Base-by-base conservation (phyloP, 139 green algal species). In the Coelastrella sp. region DNA sequence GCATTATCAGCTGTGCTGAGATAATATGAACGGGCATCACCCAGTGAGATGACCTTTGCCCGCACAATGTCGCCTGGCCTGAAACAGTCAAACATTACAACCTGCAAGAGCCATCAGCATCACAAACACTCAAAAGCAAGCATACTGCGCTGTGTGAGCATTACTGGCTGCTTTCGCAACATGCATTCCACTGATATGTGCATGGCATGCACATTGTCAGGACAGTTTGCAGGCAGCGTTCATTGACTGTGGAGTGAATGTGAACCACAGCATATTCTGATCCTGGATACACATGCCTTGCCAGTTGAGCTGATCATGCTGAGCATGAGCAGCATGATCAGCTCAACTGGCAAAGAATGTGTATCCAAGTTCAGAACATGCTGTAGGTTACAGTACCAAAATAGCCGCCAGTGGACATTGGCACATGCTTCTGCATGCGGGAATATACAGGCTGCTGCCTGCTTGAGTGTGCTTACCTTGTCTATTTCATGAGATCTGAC, bases 1-100 rank as follows among this genome's bases (percentile, higher is more conserved):
- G 97, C 92, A 90, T 99, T 98, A 79, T 95, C 93, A 24, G 97
- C 97, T n/a, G 97, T 99, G 82, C 92, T 94, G 6, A 99, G 93
- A 90, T 96, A 97, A 85, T 98, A 99, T 10, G 95, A 96, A n/a
- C 96, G 90, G 0, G 95, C 93, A 83, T 99, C 96, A 25, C 97
- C 97, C 58, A 99, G 81, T 7, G 95, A 98, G 14, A 98, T 83
- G 68, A 98, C 92, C 85, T 93, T 87, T 3, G 89, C 86, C 0
- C 91, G 86, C 57, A 94, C 95, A 10, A 99, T 92, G 93, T 99
- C 97, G 4, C 97, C 97, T 6, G 97, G 97, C 25, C 96, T 93
- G 93, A 99, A 99, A 91, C 95, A 97, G 68, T 93, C 90, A 78
- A 94, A 91, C 74, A 99, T 94, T 12, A 97, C 92, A n/a, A 99